Evolutionary conservation across 352 stramenopile species (phyloP), one percentile per base, ranked within the genome.

Genomic region (Thalassiosira mediterranea): DNA sequence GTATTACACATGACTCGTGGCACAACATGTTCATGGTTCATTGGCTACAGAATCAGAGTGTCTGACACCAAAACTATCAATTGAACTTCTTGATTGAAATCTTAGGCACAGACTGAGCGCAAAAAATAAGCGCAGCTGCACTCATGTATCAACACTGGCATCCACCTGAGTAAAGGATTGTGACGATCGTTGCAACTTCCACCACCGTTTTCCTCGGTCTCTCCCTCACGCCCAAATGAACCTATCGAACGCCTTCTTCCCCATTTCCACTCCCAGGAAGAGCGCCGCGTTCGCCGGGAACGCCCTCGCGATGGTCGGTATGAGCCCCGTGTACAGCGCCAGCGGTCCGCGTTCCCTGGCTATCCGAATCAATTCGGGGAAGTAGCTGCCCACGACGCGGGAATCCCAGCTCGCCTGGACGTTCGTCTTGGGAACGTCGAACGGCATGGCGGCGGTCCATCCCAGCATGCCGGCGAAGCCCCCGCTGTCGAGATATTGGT

Each of bases 341-440:
- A 63, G 34, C 17, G 86, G 63, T 11, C 88, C 88, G 61, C 85
- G 70, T 75, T 90, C 71, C 71, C 65, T 60, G 15, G 57, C 81
- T 61, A 92, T 90, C 31, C 61, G 74, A 10, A 84, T 53, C 25
- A 93, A 70, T 79, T 91, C 83, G 3, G 87, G 87, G 79, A 91
- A 87, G 52, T 93, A 91, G 40, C 68, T 86, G 1, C 88, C 88
- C 26, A 91, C 61, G 10, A 93, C 77, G 49, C 83, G 82, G 54
- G 76, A 83, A 58, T 91, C 81, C 64, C 85, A 91, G 11, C 82
- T 76, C 23, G 85, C 79, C 81, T 96, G 92, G 19, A 96, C 89
- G 69, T 94, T 94, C 42, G 89, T 94, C 76, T 96, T 96, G 13
- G 90, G 86, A 26, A 94, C 90, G 80, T 96, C 92, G 67, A 95